Conservation (phyloP, 78 protist species). For the Diacronema lutheri region DNA sequence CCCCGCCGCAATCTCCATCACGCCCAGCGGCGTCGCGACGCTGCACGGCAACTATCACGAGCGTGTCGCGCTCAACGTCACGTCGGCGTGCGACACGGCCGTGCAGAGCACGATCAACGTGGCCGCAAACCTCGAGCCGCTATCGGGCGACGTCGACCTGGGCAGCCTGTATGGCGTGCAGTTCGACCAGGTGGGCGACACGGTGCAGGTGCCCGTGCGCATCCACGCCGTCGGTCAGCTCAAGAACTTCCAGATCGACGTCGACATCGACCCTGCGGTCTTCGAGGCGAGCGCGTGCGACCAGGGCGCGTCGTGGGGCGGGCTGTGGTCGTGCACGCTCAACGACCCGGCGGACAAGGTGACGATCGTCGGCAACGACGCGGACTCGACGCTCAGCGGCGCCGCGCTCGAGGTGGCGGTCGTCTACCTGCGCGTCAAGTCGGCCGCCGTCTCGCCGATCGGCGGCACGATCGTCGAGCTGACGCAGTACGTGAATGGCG, state of each 20-base stretch:
- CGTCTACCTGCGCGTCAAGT: too few relatives aligned
- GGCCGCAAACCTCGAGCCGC: not conserved
- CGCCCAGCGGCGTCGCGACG: not conserved
- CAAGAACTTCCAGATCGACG: not conserved
- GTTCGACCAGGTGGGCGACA: not conserved
- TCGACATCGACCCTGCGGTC: not conserved
- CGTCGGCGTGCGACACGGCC: not conserved
- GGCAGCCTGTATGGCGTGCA: not conserved
- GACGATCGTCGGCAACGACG: too few relatives aligned
- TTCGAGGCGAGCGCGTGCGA: not conserved
- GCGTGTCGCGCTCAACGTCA: not conserved
- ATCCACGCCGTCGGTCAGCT: not conserved
- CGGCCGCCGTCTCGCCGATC: too few relatives aligned
- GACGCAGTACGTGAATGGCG: too few relatives aligned
- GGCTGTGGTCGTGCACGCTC: too few relatives aligned
- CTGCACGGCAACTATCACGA: not conserved
- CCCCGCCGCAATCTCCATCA: not conserved
- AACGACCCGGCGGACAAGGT: too few relatives aligned
- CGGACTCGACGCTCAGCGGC: too few relatives aligned
- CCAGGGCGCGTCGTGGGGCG: not conserved
- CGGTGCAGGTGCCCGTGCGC: not conserved
- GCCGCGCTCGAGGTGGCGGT: too few relatives aligned
- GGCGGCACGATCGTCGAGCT: too few relatives aligned
- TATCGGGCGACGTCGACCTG: not conserved
- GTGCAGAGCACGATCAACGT: not conserved